A percentile compares a stretch with the other conserved stretches of the same genome.
These are phyloP conservation scores for Staphylotrichum longicolle DNA, from an alignment of 495 filamentous ascomycete genomes.

Conservation along the genomic window DNA sequence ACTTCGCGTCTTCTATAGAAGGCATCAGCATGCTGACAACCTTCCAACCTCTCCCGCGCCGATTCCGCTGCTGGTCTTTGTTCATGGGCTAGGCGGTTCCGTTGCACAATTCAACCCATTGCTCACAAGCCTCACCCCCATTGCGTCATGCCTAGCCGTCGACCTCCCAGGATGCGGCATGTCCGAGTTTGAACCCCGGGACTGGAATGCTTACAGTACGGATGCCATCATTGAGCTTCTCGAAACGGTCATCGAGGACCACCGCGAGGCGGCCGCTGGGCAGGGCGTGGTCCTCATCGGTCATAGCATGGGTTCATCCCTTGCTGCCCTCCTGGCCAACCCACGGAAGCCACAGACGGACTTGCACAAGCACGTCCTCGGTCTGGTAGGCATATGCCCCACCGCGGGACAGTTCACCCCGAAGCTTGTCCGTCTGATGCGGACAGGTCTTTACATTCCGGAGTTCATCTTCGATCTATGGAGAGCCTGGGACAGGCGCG, in stretches of 20 bases:
- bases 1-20: conserved; percentile 79
- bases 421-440: conserved; percentile 51
- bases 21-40: conserved; percentile 75
- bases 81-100: conserved; percentile 89
- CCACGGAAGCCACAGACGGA: conserved; percentile 46
- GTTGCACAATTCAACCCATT: conserved; percentile 83
- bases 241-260: conserved; percentile 65
- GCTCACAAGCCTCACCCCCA: conserved; percentile 75
- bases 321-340: conserved; percentile 72
- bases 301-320: conserved; percentile 83
- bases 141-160: conserved; percentile 84
- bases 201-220: conserved; percentile 77
- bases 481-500: conserved; percentile 76
- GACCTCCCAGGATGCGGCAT: conserved; percentile 87
- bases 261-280: conserved; percentile 60
- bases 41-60: conserved; percentile 69
- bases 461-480: conserved; percentile 71
- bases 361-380: conserved; percentile 63
- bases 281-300: conserved; percentile 80
- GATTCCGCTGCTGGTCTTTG: conserved; percentile 82
- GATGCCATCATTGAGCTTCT: conserved; percentile 74
- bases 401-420: conserved; percentile 58
- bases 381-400: conserved; percentile 79
- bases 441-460: conserved; percentile 63
- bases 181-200: conserved; percentile 65